Evolutionary conservation across 768 basidiomycete genomes (phyloP).

Genomic region (Tulasnella sp.): DNA sequence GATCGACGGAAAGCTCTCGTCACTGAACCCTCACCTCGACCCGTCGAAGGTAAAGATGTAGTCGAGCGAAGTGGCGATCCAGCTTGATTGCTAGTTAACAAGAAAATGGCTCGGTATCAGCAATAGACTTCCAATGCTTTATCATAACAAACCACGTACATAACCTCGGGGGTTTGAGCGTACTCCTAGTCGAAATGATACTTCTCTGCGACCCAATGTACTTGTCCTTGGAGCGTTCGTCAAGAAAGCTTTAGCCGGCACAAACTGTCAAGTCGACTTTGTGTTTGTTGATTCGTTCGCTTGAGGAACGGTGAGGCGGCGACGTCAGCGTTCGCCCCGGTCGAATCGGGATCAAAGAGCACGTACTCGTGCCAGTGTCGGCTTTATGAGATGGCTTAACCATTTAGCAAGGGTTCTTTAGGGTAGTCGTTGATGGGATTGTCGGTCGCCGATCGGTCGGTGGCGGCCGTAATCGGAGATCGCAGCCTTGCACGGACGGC

Average conservation of each 20-base stretch:
- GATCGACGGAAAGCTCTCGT: slow-evolving; percentile 49
- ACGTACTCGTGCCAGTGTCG: background rate
- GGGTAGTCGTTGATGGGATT: no score
- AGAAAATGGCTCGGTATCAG: background rate
- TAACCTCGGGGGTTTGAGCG: slow-evolving; percentile 54
- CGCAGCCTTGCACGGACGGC: no score
- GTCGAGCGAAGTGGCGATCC: slow-evolving; percentile 30
- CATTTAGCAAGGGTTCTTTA: no score
- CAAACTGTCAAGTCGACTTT: slow-evolving; percentile 49
- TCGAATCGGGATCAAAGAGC: background rate
- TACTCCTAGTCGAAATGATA: slow-evolving; percentile 47
- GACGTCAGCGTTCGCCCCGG: background rate
- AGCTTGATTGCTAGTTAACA: slow-evolving; percentile 26
- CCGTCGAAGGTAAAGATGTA: slow-evolving; percentile 54
- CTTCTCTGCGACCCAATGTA: slow-evolving; percentile 50
- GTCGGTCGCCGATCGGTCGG: no score
- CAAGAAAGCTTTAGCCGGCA: slow-evolving; percentile 47
- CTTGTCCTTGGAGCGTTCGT: slow-evolving; percentile 39
- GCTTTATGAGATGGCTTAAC: no score
- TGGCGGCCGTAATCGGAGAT: no score
- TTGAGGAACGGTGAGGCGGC: slow-evolving; percentile 28
- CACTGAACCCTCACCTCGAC: slow-evolving; percentile 51
- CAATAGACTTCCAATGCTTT: no score
- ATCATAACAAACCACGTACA: no score
- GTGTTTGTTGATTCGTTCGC: slow-evolving; percentile 37